Percentiles rank a stretch among this genome's conserved stretches.
Conservation (phyloP, 164 flowering plant species). For the Aristolochia contorta region DNA sequence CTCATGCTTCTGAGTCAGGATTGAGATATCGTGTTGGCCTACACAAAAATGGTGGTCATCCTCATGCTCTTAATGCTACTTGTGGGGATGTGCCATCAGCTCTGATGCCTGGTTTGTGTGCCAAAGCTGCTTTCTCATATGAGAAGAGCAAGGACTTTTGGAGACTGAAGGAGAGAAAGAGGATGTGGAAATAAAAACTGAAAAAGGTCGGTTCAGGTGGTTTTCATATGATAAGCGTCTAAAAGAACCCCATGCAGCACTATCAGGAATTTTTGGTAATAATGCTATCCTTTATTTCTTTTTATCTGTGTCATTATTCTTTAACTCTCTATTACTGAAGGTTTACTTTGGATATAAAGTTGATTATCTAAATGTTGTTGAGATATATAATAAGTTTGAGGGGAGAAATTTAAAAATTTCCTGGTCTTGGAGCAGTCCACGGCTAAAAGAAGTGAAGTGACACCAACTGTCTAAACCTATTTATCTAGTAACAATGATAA, state of each 20-base stretch:
- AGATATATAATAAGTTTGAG: no score
- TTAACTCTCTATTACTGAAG: no score
- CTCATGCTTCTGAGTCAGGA: slow-evolving; percentile 54
- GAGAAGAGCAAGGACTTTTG: slow-evolving; percentile 67
- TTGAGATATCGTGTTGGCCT: slow-evolving; percentile 63
- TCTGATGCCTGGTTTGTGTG: slow-evolving; percentile 70
- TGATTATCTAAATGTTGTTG: no score
- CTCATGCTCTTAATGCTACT: slow-evolving; percentile 30
- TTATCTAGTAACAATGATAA: no score
- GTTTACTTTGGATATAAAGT: no score
- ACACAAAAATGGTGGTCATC: slow-evolving; percentile 57
- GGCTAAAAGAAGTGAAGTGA: not conserved
- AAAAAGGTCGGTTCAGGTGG: slow-evolving; percentile 19
- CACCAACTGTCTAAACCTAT: no score
- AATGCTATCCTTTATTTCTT: not conserved
- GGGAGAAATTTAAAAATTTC: no score
- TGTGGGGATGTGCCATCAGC: slow-evolving; percentile 40
- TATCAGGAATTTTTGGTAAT: slow-evolving; percentile 79
- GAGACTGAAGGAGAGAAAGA: slow-evolving; percentile 49
- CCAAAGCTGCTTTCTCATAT: slow-evolving; percentile 76
- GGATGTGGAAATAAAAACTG: slow-evolving; percentile 28
- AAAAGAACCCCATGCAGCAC: slow-evolving; percentile 62
- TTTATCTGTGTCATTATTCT: not conserved
- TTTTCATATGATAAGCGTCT: slow-evolving; percentile 64
- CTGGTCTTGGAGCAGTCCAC: not conserved